phyloP scores from a whole-genome alignment of 1,139 yeast genomes.

The Diutina siamensis region DNA sequence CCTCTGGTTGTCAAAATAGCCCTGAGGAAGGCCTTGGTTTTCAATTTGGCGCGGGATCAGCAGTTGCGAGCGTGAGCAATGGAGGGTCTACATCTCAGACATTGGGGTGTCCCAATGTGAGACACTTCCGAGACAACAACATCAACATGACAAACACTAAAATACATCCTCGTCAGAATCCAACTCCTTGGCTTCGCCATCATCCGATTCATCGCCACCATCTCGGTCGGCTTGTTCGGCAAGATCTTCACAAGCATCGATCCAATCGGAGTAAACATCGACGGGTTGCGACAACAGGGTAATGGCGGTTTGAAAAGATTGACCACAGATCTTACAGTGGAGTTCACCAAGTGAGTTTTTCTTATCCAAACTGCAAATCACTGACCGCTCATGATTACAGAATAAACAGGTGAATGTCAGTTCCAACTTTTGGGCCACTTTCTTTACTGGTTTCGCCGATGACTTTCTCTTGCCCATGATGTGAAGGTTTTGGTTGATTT shows the following conservation, averaged over 20 bases:
- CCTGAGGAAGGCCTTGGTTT: too few species aligned
- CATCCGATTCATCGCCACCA: conserved; percentile 13
- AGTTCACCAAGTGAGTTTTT: conserved; percentile 76
- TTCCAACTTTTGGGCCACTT: conserved; percentile 69
- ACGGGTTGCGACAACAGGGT: conserved; percentile 79
- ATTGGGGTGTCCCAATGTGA: too few species aligned
- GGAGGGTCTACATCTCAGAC: too few species aligned
- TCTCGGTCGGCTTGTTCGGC: conserved; percentile 44
- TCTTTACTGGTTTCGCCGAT: conserved; percentile 74
- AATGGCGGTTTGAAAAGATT: conserved; percentile 81
- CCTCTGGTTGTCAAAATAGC: too few species aligned
- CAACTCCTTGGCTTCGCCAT: conserved; percentile 10
- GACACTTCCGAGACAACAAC: too few species aligned
- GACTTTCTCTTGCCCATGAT: conserved; percentile 84
- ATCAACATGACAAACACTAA: too few species aligned
- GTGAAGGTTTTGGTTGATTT: neutral
- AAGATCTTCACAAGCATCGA: conserved; percentile 95
- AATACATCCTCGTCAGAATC: conserved; percentile 1
- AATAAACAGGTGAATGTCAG: conserved; percentile 84
- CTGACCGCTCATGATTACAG: conserved; percentile 93
- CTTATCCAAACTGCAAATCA: conserved; percentile 80
- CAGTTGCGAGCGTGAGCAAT: neutral
- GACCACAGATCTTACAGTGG: conserved; percentile 91
- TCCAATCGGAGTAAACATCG: conserved; percentile 96
- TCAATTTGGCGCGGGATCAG: neutral